Conservation (phyloP, 1,139 yeast genomes). For the Nakaseomyces nivariensis region DNA sequence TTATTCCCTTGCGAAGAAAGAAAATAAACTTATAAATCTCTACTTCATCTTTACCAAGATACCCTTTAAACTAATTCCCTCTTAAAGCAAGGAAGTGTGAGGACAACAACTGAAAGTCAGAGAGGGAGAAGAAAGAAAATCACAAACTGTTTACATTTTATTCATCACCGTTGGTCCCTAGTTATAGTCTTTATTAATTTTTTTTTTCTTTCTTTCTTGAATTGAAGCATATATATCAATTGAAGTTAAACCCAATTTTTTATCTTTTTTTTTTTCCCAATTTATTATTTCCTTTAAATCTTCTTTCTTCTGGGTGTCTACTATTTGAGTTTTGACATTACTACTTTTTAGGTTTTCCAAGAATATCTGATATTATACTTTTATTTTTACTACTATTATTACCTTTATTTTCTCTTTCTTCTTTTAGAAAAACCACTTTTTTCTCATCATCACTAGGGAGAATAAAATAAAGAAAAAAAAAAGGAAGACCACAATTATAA, state of each 20-base stretch:
- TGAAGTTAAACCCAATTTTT: not conserved
- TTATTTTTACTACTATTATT: too few relatives aligned
- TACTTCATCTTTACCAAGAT: not conserved
- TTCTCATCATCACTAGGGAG: too few relatives aligned
- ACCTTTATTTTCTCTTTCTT: too few relatives aligned
- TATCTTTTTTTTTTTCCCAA: not conserved
- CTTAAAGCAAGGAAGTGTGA: not conserved
- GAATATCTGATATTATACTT: too few relatives aligned
- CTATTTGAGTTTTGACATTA: too few relatives aligned
- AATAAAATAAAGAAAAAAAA: too few relatives aligned
- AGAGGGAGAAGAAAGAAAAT: not conserved
- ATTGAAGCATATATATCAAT: not conserved
- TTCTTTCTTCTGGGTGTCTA: not conserved
- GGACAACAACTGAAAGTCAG: not conserved
- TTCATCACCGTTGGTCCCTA: not conserved
- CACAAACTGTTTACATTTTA: not conserved
- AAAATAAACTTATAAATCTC: slow-evolving; percentile 1
- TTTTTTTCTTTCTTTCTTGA: not conserved
- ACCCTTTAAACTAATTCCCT: slow-evolving; percentile 1
- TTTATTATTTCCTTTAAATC: not conserved
- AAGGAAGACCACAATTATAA: too few relatives aligned
- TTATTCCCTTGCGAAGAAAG: not conserved
- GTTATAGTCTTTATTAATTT: not conserved
- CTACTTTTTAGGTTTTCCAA: too few relatives aligned
- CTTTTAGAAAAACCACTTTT: too few relatives aligned